These are phyloP conservation scores for Verruconis gallopava DNA, from an alignment of 2,329 filamentous ascomycete species.

Conservation along the genomic window DNA sequence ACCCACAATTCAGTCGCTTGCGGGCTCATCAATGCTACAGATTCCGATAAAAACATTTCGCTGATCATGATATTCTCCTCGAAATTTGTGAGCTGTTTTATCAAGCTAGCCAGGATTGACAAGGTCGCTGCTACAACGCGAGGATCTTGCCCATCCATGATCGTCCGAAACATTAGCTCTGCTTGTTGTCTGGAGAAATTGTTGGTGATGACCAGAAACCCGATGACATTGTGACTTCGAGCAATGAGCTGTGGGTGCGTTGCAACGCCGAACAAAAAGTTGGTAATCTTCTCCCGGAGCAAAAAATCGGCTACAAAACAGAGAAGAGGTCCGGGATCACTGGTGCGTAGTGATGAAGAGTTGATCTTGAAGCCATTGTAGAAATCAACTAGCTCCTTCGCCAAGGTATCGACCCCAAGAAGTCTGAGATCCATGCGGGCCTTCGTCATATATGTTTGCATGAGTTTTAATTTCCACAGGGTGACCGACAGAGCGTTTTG, in stretches of 20 bases:
- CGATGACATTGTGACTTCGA: conserved; percentile 70
- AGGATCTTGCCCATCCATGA: conserved; percentile 70
- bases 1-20: conserved; percentile 4
- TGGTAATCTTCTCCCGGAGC: conserved; percentile 55
- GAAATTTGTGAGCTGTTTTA: conserved; percentile 34
- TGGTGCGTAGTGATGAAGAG: conserved; percentile 12
- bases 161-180: conserved; percentile 72
- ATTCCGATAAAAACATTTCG: conserved; percentile 46
- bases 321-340: conserved; percentile 38
- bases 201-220: conserved; percentile 69
- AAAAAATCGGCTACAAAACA: conserved; percentile 58
- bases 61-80: conserved; percentile 51
- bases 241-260: conserved; percentile 84
- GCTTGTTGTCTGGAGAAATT: conserved; percentile 61
- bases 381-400: conserved; percentile 51
- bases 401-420: conserved; percentile 62
- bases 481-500: conserved; percentile 37
- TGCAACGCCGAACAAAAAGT: conserved; percentile 79
- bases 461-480: conserved; percentile 57
- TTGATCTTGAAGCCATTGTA: conserved; percentile 38
- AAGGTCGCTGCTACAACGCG: conserved; percentile 72
- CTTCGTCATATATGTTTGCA: conserved; percentile 63
- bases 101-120: conserved; percentile 45
- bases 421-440: conserved; percentile 86
- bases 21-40: conserved; percentile 14